Percentiles rank a stretch among this genome's conserved stretches.
These are phyloP conservation scores for Marasmius tenuissimus DNA, from an alignment of 1,284 basidiomycete species.

Conservation along the genomic window DNA sequence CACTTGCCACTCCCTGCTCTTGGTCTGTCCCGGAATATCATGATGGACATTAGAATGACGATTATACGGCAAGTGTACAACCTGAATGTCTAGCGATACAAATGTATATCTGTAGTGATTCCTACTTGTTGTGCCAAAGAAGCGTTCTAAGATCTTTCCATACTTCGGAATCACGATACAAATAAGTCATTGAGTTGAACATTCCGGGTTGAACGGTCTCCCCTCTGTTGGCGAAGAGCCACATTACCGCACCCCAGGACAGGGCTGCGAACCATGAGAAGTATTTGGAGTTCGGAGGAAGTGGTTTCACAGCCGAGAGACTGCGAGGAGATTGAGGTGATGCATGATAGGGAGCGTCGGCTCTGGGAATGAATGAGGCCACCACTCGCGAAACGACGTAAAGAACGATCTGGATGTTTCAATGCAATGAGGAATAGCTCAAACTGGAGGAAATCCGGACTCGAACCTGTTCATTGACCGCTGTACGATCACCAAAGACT, in stretches of 20 bases:
- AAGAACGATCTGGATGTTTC: constrained; percentile 78
- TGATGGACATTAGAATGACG: too few species aligned
- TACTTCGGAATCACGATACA: constrained; percentile 74
- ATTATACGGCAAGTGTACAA: too few species aligned
- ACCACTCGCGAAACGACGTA: constrained; percentile 91
- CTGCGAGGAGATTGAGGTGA: constrained; percentile 26
- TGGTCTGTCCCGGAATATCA: too few species aligned
- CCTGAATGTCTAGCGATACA: not conserved
- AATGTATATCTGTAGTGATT: constrained; percentile 1
- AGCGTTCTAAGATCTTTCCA: constrained; percentile 69
- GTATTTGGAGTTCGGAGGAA: constrained; percentile 75
- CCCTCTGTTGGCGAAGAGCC: constrained; percentile 84
- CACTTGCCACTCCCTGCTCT: too few species aligned
- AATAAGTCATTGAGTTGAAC: constrained; percentile 81
- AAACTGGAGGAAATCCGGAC: not conserved
- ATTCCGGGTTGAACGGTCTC: constrained; percentile 93
- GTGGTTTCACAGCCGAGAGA: constrained; percentile 12
- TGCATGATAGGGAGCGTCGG: constrained; percentile 42
- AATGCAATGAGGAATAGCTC: constrained; percentile 13
- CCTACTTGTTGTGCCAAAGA: constrained; percentile 71
- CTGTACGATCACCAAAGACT: constrained; percentile 92
- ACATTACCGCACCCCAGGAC: constrained; percentile 98
- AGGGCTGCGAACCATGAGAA: constrained; percentile 90
- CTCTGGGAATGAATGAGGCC: constrained; percentile 84
- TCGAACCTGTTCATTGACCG: constrained; percentile 97